Evolutionary conservation across 768 basidiomycete genomes (phyloP), one percentile per base, ranked within the genome.

Genomic region (Rhizopogon roseolus): DNA sequence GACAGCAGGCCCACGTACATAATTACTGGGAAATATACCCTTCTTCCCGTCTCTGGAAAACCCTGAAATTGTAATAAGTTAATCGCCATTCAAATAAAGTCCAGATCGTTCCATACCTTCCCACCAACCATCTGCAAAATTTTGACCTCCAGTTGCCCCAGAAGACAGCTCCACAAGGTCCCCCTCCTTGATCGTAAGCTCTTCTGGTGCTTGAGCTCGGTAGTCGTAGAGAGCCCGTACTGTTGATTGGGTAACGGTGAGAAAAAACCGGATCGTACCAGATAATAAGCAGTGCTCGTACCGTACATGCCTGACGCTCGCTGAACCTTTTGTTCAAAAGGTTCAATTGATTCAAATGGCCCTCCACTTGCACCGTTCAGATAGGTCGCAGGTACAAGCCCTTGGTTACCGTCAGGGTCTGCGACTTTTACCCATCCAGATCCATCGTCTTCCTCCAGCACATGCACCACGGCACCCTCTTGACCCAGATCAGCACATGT

Each of bases 21-120:
- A 92, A 71, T 90, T 91, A 69, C 86, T 90, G 27, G 90, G 90
- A 72, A 93, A 93, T 62, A 92, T 90, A 5, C 90, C 90, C 67
- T 81, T 89, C 65, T 66, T 73, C 51, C 88, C 85, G 53, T 69
- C 65, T 49, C 72, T 67, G 59, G 84, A 79, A 57, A 81, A 73
- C 52, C 88, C 88, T 90, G 66, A 43, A 57, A 59, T 64, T 61
- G 22, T 57, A 59, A 64, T 62, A 60, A 41, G 60, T 61, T 57
- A 65, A 62, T 59, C 49, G 53, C 49, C 54, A 41, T 52, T 64
- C 60, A 57, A 58, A 55, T 53, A 56, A 53, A 58, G 49, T 57
- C 54, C 39, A 38, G 42, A 37, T 42, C 49, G 57, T 57, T 62
- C 73, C 61, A 48, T 62, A 84, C 90, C 90, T 83, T 92, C 89